Percentiles rank a stretch among this genome's conserved stretches.
These are phyloP conservation scores for Hermanozyma aechmeae DNA, from an alignment of 805 yeast species.

Conservation along the genomic window DNA sequence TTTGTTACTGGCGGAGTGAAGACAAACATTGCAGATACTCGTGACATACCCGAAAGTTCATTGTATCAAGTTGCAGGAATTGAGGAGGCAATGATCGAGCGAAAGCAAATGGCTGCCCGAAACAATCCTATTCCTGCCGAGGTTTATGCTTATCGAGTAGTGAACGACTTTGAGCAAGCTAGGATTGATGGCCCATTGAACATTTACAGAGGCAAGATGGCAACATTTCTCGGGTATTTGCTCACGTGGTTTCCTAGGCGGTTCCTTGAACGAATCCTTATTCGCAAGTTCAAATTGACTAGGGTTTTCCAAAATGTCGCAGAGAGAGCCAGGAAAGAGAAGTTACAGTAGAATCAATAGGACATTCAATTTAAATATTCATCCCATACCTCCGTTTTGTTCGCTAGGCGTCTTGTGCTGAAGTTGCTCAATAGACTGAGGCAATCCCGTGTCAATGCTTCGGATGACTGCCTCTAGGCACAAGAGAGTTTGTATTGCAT, in stretches of 20 bases:
- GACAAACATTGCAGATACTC: conserved; percentile 60
- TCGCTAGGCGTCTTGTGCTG: too few species aligned
- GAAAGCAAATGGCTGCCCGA: conserved; percentile 51
- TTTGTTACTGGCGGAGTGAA: conserved; percentile 69
- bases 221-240: conserved; percentile 26
- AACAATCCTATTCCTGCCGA: conserved; percentile 53
- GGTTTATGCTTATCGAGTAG: conserved; percentile 46
- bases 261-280: conserved; percentile 31
- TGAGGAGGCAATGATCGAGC: conserved; percentile 33
- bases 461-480: conserved; percentile 26
- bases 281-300: conserved; percentile 23
- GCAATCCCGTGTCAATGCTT: conserved; percentile 22
- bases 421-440: too few species aligned
- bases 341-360: conserved; percentile 3
- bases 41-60: conserved; percentile 50
- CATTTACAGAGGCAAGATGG: conserved; percentile 47
- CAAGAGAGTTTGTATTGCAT: conserved; percentile 23
- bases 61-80: conserved; percentile 45
- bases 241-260: conserved; percentile 36
- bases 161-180: conserved; percentile 35
- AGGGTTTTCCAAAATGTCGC: conserved; percentile 15
- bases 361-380: too few species aligned
- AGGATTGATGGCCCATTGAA: conserved; percentile 34
- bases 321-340: conserved; percentile 12
- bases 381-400: too few species aligned